phyloP scores from a whole-genome alignment of 169 alveolate genomes.

The Plasmodium sp. region DNA sequence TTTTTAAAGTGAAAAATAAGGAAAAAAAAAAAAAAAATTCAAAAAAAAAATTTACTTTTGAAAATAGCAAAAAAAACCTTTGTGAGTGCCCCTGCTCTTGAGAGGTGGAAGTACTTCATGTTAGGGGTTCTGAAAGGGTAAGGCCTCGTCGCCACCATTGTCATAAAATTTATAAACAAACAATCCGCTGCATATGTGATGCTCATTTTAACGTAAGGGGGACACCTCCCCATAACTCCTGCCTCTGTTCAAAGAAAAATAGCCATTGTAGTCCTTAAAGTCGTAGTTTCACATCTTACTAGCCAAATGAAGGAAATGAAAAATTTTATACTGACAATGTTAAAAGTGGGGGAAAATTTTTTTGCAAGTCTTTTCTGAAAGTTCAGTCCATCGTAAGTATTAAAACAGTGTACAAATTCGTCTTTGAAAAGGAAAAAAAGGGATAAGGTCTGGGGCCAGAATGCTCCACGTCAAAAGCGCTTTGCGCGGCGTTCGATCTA shows the following conservation, averaged over 20 bases:
- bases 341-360: not conserved
- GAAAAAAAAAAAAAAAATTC: not conserved
- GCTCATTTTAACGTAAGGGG: not conserved
- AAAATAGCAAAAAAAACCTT: not conserved
- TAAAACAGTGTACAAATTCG: not conserved
- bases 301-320: not conserved
- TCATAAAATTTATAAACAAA: not conserved
- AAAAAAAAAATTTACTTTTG: not conserved
- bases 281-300: not conserved
- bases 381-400: not conserved
- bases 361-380: not conserved
- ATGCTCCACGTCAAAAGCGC: not conserved
- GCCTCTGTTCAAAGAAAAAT: not conserved
- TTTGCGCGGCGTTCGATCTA: not conserved
- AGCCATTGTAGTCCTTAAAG: not conserved
- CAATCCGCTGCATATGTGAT: not conserved
- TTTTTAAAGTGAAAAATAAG: not conserved
- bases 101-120: not conserved
- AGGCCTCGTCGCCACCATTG: not conserved
- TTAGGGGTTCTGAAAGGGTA: not conserved
- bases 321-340: not conserved
- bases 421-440: not conserved
- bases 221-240: not conserved
- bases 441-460: not conserved
- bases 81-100: not conserved